Base-by-base conservation (phyloP, 495 filamentous ascomycete species). In the Hypoxylon fragiforme region DNA sequence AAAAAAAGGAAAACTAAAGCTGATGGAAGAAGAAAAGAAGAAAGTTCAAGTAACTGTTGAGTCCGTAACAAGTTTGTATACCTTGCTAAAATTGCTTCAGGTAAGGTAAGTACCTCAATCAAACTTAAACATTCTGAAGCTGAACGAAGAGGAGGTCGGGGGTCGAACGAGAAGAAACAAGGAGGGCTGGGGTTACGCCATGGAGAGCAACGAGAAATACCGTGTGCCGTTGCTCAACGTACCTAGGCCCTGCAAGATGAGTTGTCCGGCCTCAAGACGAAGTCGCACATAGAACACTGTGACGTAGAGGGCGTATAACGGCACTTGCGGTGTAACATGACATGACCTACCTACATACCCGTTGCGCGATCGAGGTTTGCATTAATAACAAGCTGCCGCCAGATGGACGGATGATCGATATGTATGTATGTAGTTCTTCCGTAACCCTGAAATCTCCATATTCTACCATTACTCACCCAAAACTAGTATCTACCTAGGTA, bases 301-400 rank as follows among this genome's bases (percentile, higher is more conserved):
- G 51, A 56, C 51, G 57, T 56, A 61, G 42, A 52, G 15, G 51
- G 51, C 51, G 40, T 48, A 26, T 30, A 28, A 30, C n/a, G n/a
- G 20, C 21, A 50, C 2, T 56, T 52, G 51, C 46, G 42, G 57
- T 52, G 46, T 48, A 36, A 48, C 36, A 9, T 26, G 30, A 16
- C 6, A 2, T 11, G 15, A n/a, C n/a, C n/a, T n/a, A n/a, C n/a
- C n/a, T n/a, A n/a, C n/a, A 16, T 15, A 14, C 13, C 37, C 18
- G 41, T 34, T n/a, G 39, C 34, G 37, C 34, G 42, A 8, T 16
- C 21, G 15, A 35, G 16, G 14, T 35, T 32, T 2, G 7, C 47
- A 56, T 52, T 61, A 61, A 43, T 56, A 61, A 61, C 48, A 22
- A 36, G 22, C 9, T 3, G 7, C 15, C 11, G 16, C n/a, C 24